phyloP scores from a whole-genome alignment of 345 rosid species.

The Brassica carinata region DNA sequence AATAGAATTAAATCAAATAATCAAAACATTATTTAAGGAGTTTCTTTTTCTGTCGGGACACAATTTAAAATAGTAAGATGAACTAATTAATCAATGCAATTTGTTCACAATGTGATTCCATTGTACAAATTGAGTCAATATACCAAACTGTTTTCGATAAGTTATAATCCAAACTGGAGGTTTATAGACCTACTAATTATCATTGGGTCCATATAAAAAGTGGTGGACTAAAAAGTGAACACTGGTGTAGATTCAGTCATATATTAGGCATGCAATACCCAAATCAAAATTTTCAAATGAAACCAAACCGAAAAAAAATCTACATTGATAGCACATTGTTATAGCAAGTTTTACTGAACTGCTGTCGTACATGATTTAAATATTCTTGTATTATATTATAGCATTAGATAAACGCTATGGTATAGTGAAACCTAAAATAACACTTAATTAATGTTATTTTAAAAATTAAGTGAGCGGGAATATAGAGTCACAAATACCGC shows the following conservation, averaged over 20 bases:
- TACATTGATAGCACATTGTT: too few relatives aligned
- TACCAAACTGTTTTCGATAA: conserved; percentile 31
- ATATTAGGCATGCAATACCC: background rate
- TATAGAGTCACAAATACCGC: conserved; percentile 51
- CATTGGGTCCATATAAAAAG: conserved; percentile 15
- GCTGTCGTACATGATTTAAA: too few relatives aligned
- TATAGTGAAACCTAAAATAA: too few relatives aligned
- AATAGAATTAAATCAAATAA: background rate
- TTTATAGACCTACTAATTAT: conserved; percentile 21
- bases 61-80: background rate
- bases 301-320: background rate
- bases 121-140: background rate
- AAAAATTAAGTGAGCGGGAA: too few relatives aligned
- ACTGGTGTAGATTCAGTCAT: background rate
- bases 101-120: background rate
- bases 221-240: conserved; percentile 27
- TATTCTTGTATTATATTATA: too few relatives aligned
- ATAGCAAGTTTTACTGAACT: too few relatives aligned
- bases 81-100: background rate
- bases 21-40: background rate
- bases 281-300: background rate
- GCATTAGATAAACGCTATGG: too few relatives aligned
- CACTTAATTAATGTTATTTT: too few relatives aligned
- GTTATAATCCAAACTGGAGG: conserved; percentile 12
- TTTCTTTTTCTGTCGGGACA: background rate